Evolutionary conservation across 805 yeast genomes (phyloP).

Genomic region (Ogataea philodendri): DNA sequence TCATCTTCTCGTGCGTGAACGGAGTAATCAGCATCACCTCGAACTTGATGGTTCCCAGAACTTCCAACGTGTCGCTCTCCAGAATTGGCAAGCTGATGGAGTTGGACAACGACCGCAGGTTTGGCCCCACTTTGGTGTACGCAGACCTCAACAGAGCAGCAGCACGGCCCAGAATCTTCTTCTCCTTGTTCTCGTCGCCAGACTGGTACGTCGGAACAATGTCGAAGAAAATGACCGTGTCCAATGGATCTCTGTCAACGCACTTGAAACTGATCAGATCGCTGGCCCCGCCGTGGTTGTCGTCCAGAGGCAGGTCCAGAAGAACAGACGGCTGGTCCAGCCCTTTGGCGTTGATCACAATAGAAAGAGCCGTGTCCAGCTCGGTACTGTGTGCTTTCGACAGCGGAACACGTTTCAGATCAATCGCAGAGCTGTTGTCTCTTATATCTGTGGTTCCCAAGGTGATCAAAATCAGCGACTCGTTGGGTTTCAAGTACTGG

Average conservation of each 20-base stretch:
- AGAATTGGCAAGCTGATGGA: slow-evolving; percentile 71
- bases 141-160: slow-evolving; percentile 67
- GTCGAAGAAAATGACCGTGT: slow-evolving; percentile 71
- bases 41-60: slow-evolving; percentile 74
- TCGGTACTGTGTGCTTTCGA: slow-evolving; percentile 78
- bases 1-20: slow-evolving; percentile 67
- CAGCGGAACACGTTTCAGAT: slow-evolving; percentile 70
- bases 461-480: slow-evolving; percentile 74
- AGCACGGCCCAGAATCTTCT: slow-evolving; percentile 72
- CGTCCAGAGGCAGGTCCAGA: slow-evolving; percentile 81
- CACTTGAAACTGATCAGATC: slow-evolving; percentile 76
- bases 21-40: slow-evolving; percentile 72
- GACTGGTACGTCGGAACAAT: slow-evolving; percentile 81
- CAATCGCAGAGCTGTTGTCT: slow-evolving; percentile 54
- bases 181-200: slow-evolving; percentile 22
- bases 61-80: slow-evolving; percentile 66
- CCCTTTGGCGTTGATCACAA: slow-evolving; percentile 52
- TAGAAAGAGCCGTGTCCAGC: slow-evolving; percentile 81
- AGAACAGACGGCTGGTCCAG: slow-evolving; percentile 54
- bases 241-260: slow-evolving; percentile 44
- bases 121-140: slow-evolving; percentile 63
- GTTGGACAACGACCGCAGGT: slow-evolving; percentile 65
- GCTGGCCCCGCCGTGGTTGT: slow-evolving; percentile 61
- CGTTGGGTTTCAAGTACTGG: slow-evolving; percentile 58
- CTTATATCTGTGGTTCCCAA: slow-evolving; percentile 84